These are phyloP conservation scores for Plasmodium billcollinsi DNA, from an alignment of 169 alveolate genomes.

Conservation along the genomic window DNA sequence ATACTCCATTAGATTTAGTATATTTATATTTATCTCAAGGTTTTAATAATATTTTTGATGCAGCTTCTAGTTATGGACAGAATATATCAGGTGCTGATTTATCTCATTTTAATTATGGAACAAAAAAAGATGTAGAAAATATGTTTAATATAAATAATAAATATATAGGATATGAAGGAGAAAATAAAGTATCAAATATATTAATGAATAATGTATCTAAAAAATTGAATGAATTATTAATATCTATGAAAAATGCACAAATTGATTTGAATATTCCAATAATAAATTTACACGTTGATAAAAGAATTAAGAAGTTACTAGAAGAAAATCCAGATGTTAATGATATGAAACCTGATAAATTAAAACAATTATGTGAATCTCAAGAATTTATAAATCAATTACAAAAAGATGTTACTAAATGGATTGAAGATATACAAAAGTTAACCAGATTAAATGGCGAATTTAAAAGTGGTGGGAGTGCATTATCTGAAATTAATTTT, in stretches of 20 bases:
- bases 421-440: conserved; percentile 89
- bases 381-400: conserved; percentile 79
- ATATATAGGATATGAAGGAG: conserved; percentile 54
- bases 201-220: conserved; percentile 79
- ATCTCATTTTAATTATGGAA: conserved; percentile 12
- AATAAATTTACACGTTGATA: conserved; percentile 90
- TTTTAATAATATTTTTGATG: conserved; percentile 75
- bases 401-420: conserved; percentile 85
- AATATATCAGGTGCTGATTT: background rate
- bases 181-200: conserved; percentile 64
- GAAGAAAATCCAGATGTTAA: conserved; percentile 82
- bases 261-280: conserved; percentile 94
- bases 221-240: conserved; percentile 89
- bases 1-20: conserved; percentile 74
- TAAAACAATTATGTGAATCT: conserved; percentile 70
- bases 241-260: conserved; percentile 93
- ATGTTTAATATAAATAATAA: conserved; percentile 3
- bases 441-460: conserved; percentile 85
- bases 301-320: conserved; percentile 88
- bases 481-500: conserved; percentile 90
- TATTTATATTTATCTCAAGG: conserved; percentile 77
- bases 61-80: conserved; percentile 58
- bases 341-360: conserved; percentile 29
- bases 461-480: conserved; percentile 81
- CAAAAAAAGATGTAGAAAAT: conserved; percentile 36